Evolutionary conservation across 106 monocot species (phyloP), one percentile per base, ranked within the genome.

Genomic region (Chionographis japonica): DNA sequence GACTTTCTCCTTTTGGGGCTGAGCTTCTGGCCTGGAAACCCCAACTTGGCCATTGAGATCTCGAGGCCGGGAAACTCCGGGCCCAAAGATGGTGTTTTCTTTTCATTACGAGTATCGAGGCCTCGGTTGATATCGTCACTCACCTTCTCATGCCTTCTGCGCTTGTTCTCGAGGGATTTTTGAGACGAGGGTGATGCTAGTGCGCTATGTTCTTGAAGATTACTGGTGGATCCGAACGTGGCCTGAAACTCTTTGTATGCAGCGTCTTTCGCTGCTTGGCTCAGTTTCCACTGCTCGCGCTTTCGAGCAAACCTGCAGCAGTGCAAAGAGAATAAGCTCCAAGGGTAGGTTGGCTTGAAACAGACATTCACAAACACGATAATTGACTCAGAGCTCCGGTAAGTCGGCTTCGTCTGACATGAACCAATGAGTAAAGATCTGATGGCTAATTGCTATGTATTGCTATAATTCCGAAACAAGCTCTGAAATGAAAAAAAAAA

Each of bases 271-370:
- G 85, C 63, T 53, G 68, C 66, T 70, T 78, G 91, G 15, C 80
- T 81, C 51, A 65, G 63, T 65, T 77, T 95, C 95, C 95, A 95
- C 56, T 88, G 84, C 41, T 91, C 79, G n/a, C 88, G 91, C 38
- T 72, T 75, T 59, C 74, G 75, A 13, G 80, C 81, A 79, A 79
- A 91, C 55, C 94, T 95, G 74, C 64, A 72, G 12, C 18, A 72
- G 70, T 39, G 20, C 10, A 56, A 41, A 62, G 12, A 40, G 15
- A 52, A 39, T 67, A 55, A 58, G n/a, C 19, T 4, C 54, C 4
- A 8, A 46, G 15, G 27, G 27, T 27, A 2, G 4, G 7, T 46
- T n/a, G 11, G 3, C 18, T 41, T 20, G 10, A 66, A 13, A 66
- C 35, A 52, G 38, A 50, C 15, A 51, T 50, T 52, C 37, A 37